A percentile compares a stretch with the other conserved stretches of the same genome.
These are phyloP conservation scores for Trametes sp. DNA, from an alignment of 1,284 basidiomycete genomes.

Conservation along the genomic window DNA sequence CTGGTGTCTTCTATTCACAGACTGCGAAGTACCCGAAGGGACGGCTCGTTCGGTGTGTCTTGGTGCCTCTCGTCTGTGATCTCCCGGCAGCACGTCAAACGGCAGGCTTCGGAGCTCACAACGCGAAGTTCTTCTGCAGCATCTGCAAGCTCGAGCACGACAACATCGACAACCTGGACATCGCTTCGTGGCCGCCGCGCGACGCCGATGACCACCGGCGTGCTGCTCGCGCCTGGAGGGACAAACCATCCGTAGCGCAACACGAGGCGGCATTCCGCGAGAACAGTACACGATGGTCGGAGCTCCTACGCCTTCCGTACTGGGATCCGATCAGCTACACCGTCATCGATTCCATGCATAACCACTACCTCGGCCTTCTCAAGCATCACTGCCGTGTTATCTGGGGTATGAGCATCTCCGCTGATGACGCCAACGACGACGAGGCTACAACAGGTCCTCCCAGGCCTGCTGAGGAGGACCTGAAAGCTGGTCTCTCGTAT, in stretches of 20 bases:
- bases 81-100: conserved; percentile 46
- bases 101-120: conserved; percentile 41
- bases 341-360: conserved; percentile 47
- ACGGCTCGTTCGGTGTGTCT: conserved; percentile 33
- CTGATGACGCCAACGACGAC: conserved; percentile 23
- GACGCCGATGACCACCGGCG: conserved; percentile 28
- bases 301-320: conserved; percentile 41
- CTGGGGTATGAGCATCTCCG: conserved; percentile 36
- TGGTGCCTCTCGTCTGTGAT: conserved; percentile 44
- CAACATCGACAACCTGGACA: conserved; percentile 41
- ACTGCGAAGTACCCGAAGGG: conserved; percentile 41
- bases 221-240: conserved; percentile 32
- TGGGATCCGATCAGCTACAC: conserved; percentile 44
- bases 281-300: conserved; percentile 34
- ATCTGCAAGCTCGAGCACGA: conserved; percentile 38
- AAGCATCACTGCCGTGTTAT: conserved; percentile 36
- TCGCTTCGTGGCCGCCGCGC: conserved; percentile 30
- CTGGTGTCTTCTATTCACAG: conserved; percentile 40
- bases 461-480: background rate
- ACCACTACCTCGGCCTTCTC: conserved; percentile 39
- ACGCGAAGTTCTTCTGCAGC: conserved; percentile 42
- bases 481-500: background rate
- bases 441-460: conserved; percentile 21
- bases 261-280: conserved; percentile 5
- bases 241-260: conserved; percentile 12